Evolutionary conservation across 176 grass and related monocot genomes (phyloP).

Genomic region (Guadua angustifolia): DNA sequence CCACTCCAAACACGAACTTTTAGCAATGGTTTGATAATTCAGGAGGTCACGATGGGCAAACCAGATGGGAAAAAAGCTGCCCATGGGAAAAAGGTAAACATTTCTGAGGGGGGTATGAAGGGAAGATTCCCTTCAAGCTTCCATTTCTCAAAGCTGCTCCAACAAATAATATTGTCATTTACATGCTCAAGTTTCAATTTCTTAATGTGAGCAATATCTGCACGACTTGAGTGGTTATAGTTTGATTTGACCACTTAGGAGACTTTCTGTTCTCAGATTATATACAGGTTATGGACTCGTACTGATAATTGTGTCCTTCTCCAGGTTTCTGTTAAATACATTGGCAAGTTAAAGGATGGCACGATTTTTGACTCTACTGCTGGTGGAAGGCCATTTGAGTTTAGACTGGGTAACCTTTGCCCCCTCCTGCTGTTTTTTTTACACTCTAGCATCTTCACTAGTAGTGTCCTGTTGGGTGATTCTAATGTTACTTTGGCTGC

Average conservation of each 20-base stretch:
- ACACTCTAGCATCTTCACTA: background rate
- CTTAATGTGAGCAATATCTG: background rate
- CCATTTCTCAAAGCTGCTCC: background rate
- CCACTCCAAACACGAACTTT: constrained; percentile 63
- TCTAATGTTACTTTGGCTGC: constrained; percentile 38
- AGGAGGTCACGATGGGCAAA: constrained; percentile 73
- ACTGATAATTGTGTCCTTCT: constrained; percentile 11
- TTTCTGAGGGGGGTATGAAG: background rate
- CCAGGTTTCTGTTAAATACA: constrained; percentile 84
- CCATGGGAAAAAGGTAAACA: constrained; percentile 68
- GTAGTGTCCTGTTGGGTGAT: background rate
- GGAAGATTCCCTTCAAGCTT: background rate
- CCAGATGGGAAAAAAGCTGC: constrained; percentile 83
- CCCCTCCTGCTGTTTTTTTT: background rate
- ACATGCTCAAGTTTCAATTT: background rate
- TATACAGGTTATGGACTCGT: background rate
- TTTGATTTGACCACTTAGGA: background rate
- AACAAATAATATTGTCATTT: background rate
- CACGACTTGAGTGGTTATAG: background rate
- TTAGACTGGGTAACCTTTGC: constrained; percentile 75
- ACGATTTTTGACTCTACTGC: constrained; percentile 85
- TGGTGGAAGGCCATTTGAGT: constrained; percentile 68
- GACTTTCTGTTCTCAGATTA: background rate
- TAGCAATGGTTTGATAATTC: constrained; percentile 77
- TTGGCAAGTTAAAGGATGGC: constrained; percentile 90